Conservation (phyloP, 495 filamentous ascomycete genomes). For the Hapsidospora chrysogenum region DNA sequence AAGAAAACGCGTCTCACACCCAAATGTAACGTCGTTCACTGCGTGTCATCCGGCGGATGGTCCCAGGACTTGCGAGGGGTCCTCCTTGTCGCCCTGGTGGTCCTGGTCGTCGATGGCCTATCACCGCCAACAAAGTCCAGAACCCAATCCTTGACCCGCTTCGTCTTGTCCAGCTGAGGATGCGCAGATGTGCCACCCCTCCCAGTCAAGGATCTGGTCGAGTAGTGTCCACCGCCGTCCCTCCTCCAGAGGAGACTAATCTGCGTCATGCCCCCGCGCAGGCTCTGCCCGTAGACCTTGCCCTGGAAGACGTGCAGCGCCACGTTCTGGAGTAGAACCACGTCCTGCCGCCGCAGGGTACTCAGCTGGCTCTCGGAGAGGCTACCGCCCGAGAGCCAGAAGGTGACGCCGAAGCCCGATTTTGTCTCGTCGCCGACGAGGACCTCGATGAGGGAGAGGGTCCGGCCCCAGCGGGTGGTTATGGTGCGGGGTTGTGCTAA, state of each 20-base stretch:
- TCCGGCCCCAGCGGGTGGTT: conserved; percentile 32
- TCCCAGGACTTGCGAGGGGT: conserved; percentile 1
- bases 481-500: conserved; percentile 44
- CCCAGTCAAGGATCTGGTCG: conserved; percentile 16
- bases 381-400: conserved; percentile 47
- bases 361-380: conserved; percentile 26
- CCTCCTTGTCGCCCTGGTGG: background rate
- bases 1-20: no score
- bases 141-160: conserved; percentile 59
- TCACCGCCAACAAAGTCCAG: conserved; percentile 45
- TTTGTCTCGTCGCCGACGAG: conserved; percentile 77
- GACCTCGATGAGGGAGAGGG: conserved; percentile 53
- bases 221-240: conserved; percentile 26
- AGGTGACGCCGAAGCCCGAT: conserved; percentile 64
- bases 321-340: conserved; percentile 59
- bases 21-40: no score
- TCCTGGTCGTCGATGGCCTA: background rate
- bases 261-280: conserved; percentile 52
- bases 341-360: conserved; percentile 46
- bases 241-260: conserved; percentile 47
- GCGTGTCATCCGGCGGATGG: conserved; percentile 5
- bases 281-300: conserved; percentile 60
- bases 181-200: conserved; percentile 13
- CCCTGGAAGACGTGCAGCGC: conserved; percentile 57
- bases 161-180: conserved; percentile 43